Conservation (phyloP, 2,329 filamentous ascomycete genomes). For the Cryphonectria parasitica region DNA sequence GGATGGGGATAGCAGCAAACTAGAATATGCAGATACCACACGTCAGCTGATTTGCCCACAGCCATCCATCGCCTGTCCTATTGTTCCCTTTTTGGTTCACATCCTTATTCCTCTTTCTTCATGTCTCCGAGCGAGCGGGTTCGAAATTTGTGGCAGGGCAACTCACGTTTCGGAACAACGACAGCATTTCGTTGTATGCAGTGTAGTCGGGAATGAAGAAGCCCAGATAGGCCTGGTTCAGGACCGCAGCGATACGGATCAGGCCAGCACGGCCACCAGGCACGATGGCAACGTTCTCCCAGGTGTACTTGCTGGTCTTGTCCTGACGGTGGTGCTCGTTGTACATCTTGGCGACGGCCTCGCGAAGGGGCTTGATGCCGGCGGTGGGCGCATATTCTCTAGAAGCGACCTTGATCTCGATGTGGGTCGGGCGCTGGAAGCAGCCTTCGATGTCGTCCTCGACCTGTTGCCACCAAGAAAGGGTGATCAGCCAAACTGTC, state of each 20-base stretch:
- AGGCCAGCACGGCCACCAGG: slow-evolving; percentile 90
- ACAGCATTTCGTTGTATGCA: slow-evolving; percentile 97
- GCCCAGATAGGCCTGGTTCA: slow-evolving; percentile 88
- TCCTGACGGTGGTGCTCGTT: slow-evolving; percentile 89
- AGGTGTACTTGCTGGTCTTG: slow-evolving; percentile 88
- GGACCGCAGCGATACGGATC: slow-evolving; percentile 90
- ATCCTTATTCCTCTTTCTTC: not conserved
- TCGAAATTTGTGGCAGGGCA: not conserved
- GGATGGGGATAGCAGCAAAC: slow-evolving; percentile 87
- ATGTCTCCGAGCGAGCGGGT: not conserved
- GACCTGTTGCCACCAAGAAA: slow-evolving; percentile 50
- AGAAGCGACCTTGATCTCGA: slow-evolving; percentile 77
- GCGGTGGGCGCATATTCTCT: slow-evolving; percentile 93
- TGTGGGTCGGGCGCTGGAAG: slow-evolving; percentile 78
- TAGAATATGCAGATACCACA: slow-evolving; percentile 37
- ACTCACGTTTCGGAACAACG: slow-evolving; percentile 83
- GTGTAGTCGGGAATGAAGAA: slow-evolving; percentile 97
- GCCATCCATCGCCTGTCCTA: not conserved
- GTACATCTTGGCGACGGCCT: slow-evolving; percentile 89
- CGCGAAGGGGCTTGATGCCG: slow-evolving; percentile 86
- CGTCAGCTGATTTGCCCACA: slow-evolving; percentile 18
- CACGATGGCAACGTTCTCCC: slow-evolving; percentile 97
- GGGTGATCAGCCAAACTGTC: not conserved
- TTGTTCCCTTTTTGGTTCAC: not conserved
- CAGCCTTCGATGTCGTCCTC: slow-evolving; percentile 91